These are phyloP conservation scores for Ophiognomonia clavigignenti-juglandacearum DNA, from an alignment of 2,329 filamentous ascomycete species.

Conservation along the genomic window DNA sequence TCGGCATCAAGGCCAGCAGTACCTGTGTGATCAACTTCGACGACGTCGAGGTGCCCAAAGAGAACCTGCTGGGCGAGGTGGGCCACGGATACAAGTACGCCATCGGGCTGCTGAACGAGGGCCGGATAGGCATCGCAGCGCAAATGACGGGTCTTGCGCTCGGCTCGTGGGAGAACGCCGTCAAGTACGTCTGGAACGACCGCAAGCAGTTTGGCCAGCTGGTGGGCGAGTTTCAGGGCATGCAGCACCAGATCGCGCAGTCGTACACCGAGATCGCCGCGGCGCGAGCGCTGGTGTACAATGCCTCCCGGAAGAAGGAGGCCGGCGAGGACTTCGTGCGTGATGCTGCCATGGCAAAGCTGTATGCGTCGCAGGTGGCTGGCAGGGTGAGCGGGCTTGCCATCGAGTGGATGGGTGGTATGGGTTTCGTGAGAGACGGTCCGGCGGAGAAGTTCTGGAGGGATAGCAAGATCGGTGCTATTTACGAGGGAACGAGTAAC, in stretches of 20 bases:
- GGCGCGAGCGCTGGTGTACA: slow-evolving; percentile 88
- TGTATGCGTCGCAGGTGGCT: slow-evolving; percentile 90
- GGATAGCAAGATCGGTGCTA: slow-evolving; percentile 97
- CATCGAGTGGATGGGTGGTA: slow-evolving; percentile 99
- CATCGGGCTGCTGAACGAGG: slow-evolving; percentile 90
- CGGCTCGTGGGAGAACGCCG: slow-evolving; percentile 93
- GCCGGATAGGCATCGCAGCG: slow-evolving; percentile 93
- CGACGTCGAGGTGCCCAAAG: slow-evolving; percentile 84
- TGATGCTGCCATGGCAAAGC: slow-evolving; percentile 97
- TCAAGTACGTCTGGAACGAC: slow-evolving; percentile 96
- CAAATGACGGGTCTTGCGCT: slow-evolving; percentile 98
- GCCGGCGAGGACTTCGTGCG: slow-evolving; percentile 90
- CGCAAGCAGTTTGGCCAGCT: slow-evolving; percentile 92
- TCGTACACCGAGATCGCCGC: slow-evolving; percentile 91
- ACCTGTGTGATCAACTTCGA: slow-evolving; percentile 98
- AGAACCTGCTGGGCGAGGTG: slow-evolving; percentile 81
- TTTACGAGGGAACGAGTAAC: slow-evolving; percentile 88
- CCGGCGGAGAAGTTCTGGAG: slow-evolving; percentile 97
- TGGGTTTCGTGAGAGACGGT: slow-evolving; percentile 96
- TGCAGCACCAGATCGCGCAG: slow-evolving; percentile 98
- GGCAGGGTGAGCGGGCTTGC: slow-evolving; percentile 79
- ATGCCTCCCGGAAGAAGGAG: slow-evolving; percentile 96
- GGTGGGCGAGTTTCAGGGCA: slow-evolving; percentile 95
- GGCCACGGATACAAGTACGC: slow-evolving; percentile 98
- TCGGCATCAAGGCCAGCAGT: slow-evolving; percentile 91